Evolutionary conservation across 2,329 filamentous ascomycete genomes (phyloP).

Genomic region (Cytospora leucostoma): DNA sequence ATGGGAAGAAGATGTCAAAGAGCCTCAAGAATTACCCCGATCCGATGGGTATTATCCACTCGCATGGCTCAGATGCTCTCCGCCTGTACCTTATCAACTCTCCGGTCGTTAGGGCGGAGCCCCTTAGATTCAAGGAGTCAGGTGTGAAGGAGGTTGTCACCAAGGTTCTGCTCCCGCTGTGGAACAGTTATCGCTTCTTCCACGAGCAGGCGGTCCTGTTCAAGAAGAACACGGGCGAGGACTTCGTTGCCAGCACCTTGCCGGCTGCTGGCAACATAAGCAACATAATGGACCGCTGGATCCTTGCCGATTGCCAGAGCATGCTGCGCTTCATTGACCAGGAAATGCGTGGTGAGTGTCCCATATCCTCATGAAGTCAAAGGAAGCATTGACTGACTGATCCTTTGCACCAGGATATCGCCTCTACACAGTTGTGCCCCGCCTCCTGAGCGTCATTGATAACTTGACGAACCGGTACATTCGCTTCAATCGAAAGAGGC

Average conservation of each 20-base stretch:
- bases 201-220: conserved; percentile 53
- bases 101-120: conserved; percentile 87
- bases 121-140: conserved; percentile 85
- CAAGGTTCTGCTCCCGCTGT: conserved; percentile 84
- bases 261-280: conserved; percentile 59
- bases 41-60: conserved; percentile 76
- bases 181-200: conserved; percentile 98
- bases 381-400: conserved; percentile 28
- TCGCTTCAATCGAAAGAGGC: conserved; percentile 83
- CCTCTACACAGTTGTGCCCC: conserved; percentile 86
- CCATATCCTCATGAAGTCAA: conserved; percentile 36
- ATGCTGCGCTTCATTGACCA: conserved; percentile 87
- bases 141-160: conserved; percentile 94
- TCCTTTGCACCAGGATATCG: conserved; percentile 57
- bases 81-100: conserved; percentile 94
- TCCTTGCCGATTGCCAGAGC: conserved; percentile 87
- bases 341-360: conserved; percentile 75
- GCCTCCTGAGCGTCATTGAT: conserved; percentile 80
- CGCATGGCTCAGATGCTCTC: conserved; percentile 88
- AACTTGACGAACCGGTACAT: conserved; percentile 99
- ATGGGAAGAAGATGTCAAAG: conserved; percentile 99
- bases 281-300: conserved; percentile 97
- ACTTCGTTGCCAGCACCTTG: neutral
- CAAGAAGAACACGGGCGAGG: neutral
- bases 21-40: conserved; percentile 94